These are phyloP conservation scores for Boletus tomentosulus DNA, from an alignment of 768 basidiomycete genomes.

Conservation along the genomic window DNA sequence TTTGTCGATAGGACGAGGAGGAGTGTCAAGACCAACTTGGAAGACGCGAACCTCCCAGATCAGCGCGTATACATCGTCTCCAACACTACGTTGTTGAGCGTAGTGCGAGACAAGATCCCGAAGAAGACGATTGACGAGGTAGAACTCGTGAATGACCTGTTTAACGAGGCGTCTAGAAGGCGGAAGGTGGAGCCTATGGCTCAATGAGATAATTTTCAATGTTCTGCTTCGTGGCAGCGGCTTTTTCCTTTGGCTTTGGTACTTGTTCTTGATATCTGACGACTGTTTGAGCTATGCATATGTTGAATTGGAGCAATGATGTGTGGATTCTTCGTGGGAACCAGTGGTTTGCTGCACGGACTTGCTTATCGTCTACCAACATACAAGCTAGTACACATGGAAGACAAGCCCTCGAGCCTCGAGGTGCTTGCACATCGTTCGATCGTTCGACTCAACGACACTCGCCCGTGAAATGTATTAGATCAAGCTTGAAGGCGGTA, in stretches of 20 bases:
- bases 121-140: conserved; percentile 22
- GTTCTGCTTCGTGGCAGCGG: neutral
- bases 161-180: conserved; percentile 11
- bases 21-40: conserved; percentile 16
- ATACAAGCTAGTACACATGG: too few species aligned
- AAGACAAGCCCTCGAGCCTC: too few species aligned
- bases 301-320: neutral
- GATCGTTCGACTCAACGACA: too few species aligned
- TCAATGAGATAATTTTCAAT: neutral
- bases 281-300: neutral
- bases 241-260: neutral
- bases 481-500: too few species aligned
- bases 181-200: neutral
- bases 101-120: conserved; percentile 17
- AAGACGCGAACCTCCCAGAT: conserved; percentile 20
- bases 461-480: too few species aligned
- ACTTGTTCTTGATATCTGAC: neutral
- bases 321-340: too few species aligned
- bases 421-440: too few species aligned
- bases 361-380: too few species aligned
- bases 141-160: conserved; percentile 16
- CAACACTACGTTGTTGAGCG: conserved; percentile 11
- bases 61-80: conserved; percentile 29
- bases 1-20: conserved; percentile 15
- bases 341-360: too few species aligned